phyloP scores from a whole-genome alignment of 257 asterid species.

The Petrea volubilis region DNA sequence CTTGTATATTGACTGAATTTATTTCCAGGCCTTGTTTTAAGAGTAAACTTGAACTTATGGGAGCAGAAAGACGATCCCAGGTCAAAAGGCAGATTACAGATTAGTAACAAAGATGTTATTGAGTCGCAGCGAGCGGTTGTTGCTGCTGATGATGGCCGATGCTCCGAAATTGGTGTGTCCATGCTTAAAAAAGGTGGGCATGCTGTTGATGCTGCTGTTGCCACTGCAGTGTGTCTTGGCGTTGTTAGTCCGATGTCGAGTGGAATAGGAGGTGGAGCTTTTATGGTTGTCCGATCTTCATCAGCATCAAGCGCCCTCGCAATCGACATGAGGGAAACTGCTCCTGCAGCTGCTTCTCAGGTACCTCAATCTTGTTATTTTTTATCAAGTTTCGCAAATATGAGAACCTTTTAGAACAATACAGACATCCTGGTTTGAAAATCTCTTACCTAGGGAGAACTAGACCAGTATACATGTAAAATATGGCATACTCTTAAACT shows the following conservation, averaged over 20 bases:
- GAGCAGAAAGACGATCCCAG: slow-evolving; percentile 15
- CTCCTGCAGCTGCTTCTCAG: slow-evolving; percentile 80
- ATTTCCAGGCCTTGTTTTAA: slow-evolving; percentile 32
- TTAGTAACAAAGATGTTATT: slow-evolving; percentile 34
- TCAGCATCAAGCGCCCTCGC: slow-evolving; percentile 48
- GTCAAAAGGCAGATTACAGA: slow-evolving; percentile 9
- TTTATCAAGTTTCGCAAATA: background rate
- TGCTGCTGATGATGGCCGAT: slow-evolving; percentile 83
- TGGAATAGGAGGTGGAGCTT: slow-evolving; percentile 90
- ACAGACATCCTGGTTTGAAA: background rate
- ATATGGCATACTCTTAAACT: too few relatives aligned
- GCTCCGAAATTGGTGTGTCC: slow-evolving; percentile 71
- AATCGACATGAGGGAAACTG: slow-evolving; percentile 90
- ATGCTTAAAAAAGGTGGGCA: slow-evolving; percentile 77
- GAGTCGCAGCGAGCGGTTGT: slow-evolving; percentile 70
- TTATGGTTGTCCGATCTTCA: slow-evolving; percentile 76
- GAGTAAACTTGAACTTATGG: slow-evolving; percentile 17
- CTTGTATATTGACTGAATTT: too few relatives aligned
- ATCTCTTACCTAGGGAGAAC: background rate
- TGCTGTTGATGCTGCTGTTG: slow-evolving; percentile 92
- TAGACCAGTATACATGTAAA: too few relatives aligned
- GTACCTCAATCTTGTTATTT: slow-evolving; percentile 35
- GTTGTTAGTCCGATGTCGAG: slow-evolving; percentile 73
- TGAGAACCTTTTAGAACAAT: too few relatives aligned
- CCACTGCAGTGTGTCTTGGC: slow-evolving; percentile 79